Conservation (phyloP, 148 eudicot genomes). For the Vaccinium myrtillus region DNA sequence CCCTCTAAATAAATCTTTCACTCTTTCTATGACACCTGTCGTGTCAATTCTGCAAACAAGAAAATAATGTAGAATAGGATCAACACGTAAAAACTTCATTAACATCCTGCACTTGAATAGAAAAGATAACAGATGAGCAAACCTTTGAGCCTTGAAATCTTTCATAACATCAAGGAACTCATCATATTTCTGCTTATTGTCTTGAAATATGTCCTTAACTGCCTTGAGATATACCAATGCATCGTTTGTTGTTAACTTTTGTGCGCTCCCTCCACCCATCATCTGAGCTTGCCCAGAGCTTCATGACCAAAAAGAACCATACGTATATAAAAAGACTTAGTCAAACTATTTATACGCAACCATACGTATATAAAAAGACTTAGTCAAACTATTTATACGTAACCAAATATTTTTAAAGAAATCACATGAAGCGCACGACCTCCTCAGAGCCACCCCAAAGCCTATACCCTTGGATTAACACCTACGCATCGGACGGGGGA, state of each 20-base stretch:
- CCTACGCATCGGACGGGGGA: not conserved
- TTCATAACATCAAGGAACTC: constrained; percentile 77
- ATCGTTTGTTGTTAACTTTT: constrained; percentile 53
- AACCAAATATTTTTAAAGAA: not conserved
- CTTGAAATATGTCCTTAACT: constrained; percentile 60
- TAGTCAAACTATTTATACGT: not conserved
- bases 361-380: not conserved
- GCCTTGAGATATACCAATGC: constrained; percentile 60
- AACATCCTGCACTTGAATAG: not conserved
- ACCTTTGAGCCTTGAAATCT: constrained; percentile 77
- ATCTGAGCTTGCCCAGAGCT: constrained; percentile 55
- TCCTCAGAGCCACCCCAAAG: not conserved
- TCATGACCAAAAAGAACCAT: constrained; percentile 19
- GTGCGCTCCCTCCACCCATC: constrained; percentile 40
- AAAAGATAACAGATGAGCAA: constrained; percentile 15
- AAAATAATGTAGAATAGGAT: constrained; percentile 10
- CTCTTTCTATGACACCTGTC: constrained; percentile 59
- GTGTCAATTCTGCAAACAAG: constrained; percentile 56
- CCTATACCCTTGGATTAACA: not conserved
- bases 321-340: not conserved
- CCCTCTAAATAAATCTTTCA: constrained; percentile 72
- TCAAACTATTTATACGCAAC: not conserved
- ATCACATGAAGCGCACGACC: not conserved
- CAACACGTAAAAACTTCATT: not conserved
- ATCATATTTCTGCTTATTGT: constrained; percentile 50